Base-by-base conservation (phyloP, 75 land plant species). In the Cunninghamia lanceolata region DNA sequence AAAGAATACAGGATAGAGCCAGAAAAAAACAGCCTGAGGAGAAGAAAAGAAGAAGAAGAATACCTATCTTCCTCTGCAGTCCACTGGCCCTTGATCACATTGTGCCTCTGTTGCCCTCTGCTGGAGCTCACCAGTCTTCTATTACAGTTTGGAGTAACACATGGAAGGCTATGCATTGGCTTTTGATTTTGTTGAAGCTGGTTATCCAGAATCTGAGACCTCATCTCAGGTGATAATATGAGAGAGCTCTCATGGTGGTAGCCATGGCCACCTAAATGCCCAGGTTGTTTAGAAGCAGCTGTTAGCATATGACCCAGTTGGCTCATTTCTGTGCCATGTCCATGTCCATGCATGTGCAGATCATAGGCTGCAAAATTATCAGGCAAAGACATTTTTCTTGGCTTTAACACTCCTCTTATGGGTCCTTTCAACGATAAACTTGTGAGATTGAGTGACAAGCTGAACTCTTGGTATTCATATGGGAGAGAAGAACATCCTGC, bases 11-110 rank as follows among this genome's bases (percentile, higher is more conserved):
- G 3, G 42, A 40, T 3, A 4, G 1, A 40, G 42, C 42, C 3
- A 1, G 42, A 4, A 0, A 40, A 40, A 40, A 40, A 40, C 3
- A 4, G 42, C 1, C 42, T 40, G 2, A 40, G 3, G 3, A 40
- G 42, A 40, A 40, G n/a, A 40, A 40, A 40, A 40, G 40, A 40
- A 40, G 40, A 40, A 40, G 40, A 40, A 40, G 40, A 40, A 40
- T 40, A 40, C 40, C 40, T 40, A 40, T 40, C 40, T 40, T 40
- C 40, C 40, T 40, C 40, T 40, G 40, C 40, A 40, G 40, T 40
- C 40, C 40, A 40, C 40, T 40, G 40, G 40, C 40, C 40, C 40
- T 40, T 95, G 80, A 94, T 93, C 21, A 88, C 86, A 86, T 85
- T 89, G 47, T 66, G 43, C 83, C 83, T 89, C 50, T 88, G 87